A percentile compares a stretch with the other conserved stretches of the same genome.
Conservation (phyloP, 2,329 filamentous ascomycete species). For the Penicillium sp. region DNA sequence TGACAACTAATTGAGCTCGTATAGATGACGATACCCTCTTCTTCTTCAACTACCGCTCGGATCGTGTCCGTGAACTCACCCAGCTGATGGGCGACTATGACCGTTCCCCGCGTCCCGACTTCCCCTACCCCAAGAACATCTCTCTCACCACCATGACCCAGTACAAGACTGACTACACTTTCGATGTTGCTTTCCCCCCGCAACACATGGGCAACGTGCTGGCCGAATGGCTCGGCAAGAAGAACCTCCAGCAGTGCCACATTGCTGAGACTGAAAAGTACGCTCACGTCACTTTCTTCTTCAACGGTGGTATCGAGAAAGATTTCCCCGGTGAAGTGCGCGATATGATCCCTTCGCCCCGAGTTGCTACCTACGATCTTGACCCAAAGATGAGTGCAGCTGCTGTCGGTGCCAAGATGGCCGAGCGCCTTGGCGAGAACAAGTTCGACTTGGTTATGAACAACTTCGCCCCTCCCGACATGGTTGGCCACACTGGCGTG, state of each 20-base stretch:
- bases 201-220: constrained; percentile 98
- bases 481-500: constrained; percentile 98
- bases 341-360: constrained; percentile 92
- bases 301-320: constrained; percentile 98
- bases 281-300: constrained; percentile 99
- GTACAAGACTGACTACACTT: constrained; percentile 94
- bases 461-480: constrained; percentile 98
- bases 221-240: constrained; percentile 90
- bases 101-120: constrained; percentile 84
- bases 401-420: constrained; percentile 82
- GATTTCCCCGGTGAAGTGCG: constrained; percentile 87
- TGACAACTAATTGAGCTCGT: constrained; percentile 17
- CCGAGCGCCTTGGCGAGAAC: constrained; percentile 78
- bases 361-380: constrained; percentile 91
- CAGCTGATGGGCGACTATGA: constrained; percentile 91
- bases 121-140: constrained; percentile 88
- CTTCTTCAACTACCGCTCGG: constrained; percentile 99
- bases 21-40: constrained; percentile 88
- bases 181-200: constrained; percentile 86
- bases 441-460: constrained; percentile 98
- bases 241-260: constrained; percentile 88
- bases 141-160: constrained; percentile 93
- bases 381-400: constrained; percentile 95
- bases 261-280: constrained; percentile 99
- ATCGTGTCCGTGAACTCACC: constrained; percentile 93